Conservation (phyloP, 257 asterid genomes). For the Solanum phureja region DNA sequence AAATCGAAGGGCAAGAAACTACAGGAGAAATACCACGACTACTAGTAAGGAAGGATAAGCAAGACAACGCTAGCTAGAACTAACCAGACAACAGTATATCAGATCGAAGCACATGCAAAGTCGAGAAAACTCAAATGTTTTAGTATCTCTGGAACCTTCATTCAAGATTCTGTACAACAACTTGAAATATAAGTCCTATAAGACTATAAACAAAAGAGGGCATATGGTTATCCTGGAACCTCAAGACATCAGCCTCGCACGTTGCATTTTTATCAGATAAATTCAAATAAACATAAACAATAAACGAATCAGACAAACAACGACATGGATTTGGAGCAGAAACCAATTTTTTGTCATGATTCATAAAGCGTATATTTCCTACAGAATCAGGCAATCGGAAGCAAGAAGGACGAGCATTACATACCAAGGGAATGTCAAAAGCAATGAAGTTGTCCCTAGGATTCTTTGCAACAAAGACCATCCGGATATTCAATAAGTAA, state of each 20-base stretch:
- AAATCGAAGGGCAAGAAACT: not conserved
- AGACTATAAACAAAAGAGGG: not conserved
- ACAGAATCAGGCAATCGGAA: not conserved
- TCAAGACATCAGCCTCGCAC: not conserved
- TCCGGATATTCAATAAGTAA: slow-evolving; percentile 83
- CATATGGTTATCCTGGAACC: not conserved
- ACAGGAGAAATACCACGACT: not conserved
- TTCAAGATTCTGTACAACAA: not conserved
- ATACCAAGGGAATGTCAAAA: slow-evolving; percentile 92
- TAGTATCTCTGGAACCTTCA: not conserved
- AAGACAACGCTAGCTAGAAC: not conserved
- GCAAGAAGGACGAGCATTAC: not conserved
- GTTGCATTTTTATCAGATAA: not conserved
- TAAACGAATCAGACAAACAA: not conserved
- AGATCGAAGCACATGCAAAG: not conserved
- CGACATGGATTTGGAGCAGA: not conserved
- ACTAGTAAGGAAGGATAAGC: not conserved
- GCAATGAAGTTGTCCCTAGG: slow-evolving; percentile 48
- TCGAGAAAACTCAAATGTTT: not conserved
- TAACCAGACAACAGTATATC: not conserved
- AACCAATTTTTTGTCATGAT: not conserved
- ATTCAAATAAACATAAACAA: not conserved
- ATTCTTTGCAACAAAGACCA: slow-evolving; percentile 80
- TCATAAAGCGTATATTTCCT: not conserved
- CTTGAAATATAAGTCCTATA: not conserved